phyloP scores from a whole-genome alignment of 2,329 filamentous ascomycete species.

The Pleoardoris graminearum region DNA sequence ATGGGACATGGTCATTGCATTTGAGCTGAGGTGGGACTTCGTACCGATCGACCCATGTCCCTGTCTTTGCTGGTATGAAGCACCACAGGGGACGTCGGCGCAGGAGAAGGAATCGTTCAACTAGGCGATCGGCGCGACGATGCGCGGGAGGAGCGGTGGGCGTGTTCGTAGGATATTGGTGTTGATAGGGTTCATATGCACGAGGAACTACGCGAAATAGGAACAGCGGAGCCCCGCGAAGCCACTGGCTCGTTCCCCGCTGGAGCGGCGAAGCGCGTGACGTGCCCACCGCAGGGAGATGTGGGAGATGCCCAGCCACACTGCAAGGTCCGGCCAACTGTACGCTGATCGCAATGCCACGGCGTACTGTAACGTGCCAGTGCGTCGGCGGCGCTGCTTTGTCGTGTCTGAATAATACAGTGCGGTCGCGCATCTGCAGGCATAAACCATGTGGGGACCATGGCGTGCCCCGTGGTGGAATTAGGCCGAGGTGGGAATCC shows the following conservation, averaged over 20 bases:
- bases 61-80: background rate
- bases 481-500: slow-evolving; percentile 13
- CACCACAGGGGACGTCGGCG: slow-evolving; percentile 6
- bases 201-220: background rate
- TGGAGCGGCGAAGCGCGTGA: background rate
- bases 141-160: slow-evolving; percentile 11
- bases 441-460: slow-evolving; percentile 29
- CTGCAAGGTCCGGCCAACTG: too few species aligned
- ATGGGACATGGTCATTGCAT: slow-evolving; percentile 3
- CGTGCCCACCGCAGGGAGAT: background rate
- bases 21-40: background rate
- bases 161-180: slow-evolving; percentile 15
- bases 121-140: slow-evolving; percentile 19
- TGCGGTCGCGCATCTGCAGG: slow-evolving; percentile 17
- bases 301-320: background rate
- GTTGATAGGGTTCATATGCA: slow-evolving; percentile 16
- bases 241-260: slow-evolving; percentile 7
- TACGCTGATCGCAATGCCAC: background rate
- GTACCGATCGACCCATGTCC: background rate
- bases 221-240: slow-evolving; percentile 15
- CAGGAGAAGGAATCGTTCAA: background rate
- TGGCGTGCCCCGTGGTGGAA: slow-evolving; percentile 18
- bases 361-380: too few species aligned
- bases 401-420: slow-evolving; percentile 40
- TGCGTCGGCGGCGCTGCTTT: slow-evolving; percentile 24